These are phyloP conservation scores for Lentinula raphanica DNA, from an alignment of 768 basidiomycete genomes.

Conservation along the genomic window DNA sequence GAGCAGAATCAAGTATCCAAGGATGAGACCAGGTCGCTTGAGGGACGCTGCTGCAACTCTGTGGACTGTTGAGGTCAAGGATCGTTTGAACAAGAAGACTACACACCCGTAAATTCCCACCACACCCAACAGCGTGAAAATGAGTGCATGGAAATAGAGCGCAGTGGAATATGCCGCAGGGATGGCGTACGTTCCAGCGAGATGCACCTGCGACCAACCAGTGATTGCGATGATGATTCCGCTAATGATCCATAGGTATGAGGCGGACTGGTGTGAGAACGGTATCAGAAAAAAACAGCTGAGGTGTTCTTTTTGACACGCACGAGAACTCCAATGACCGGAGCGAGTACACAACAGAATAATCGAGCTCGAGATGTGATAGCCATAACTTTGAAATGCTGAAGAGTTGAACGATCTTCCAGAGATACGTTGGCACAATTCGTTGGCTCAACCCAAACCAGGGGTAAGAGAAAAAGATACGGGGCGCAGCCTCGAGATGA, in stretches of 20 bases:
- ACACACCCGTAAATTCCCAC: conserved; percentile 47
- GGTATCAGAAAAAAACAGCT: neutral
- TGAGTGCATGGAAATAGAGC: conserved; percentile 39
- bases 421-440: conserved; percentile 4
- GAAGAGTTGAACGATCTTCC: neutral
- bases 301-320: neutral
- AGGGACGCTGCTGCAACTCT: conserved; percentile 42
- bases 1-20: conserved; percentile 38
- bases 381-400: conserved; percentile 1
- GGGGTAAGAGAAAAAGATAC: conserved; percentile 1
- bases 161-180: conserved; percentile 34
- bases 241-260: conserved; percentile 34
- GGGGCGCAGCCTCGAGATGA: conserved; percentile 5
- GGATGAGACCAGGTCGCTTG: conserved; percentile 36
- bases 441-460: conserved; percentile 6
- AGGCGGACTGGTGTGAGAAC: conserved; percentile 30
- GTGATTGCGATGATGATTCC: conserved; percentile 40
- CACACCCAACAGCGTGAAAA: conserved; percentile 43
- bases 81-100: conserved; percentile 11
- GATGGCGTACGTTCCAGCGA: conserved; percentile 37
- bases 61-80: neutral
- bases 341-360: neutral
- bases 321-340: neutral
- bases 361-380: neutral
- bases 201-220: conserved; percentile 42